These are phyloP conservation scores for Panaeolus papilionaceus DNA, from an alignment of 768 basidiomycete genomes.

Conservation along the genomic window DNA sequence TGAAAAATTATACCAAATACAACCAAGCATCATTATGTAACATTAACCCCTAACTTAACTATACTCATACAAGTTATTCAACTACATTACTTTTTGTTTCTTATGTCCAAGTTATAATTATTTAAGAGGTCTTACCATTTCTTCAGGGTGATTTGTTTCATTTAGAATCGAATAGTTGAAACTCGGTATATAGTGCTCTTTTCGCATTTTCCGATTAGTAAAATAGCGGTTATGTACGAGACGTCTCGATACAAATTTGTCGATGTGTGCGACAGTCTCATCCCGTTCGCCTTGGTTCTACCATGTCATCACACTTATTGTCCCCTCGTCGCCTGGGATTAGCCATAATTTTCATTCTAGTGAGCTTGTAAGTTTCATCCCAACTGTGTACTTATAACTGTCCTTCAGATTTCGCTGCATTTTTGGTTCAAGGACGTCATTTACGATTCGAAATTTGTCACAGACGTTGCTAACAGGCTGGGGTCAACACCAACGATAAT, in stretches of 20 bases:
- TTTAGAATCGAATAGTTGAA: too few species aligned
- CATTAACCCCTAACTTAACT: neutral
- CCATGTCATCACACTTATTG: conserved; percentile 9
- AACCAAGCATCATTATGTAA: conserved; percentile 23
- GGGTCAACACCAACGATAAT: neutral
- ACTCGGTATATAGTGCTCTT: too few species aligned
- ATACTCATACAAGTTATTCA: too few species aligned
- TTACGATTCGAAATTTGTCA: conserved; percentile 2
- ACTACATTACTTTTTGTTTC: too few species aligned
- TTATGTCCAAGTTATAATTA: too few species aligned
- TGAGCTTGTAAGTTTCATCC: neutral
- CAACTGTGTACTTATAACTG: neutral
- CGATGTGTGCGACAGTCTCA: conserved; percentile 15
- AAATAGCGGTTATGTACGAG: too few species aligned
- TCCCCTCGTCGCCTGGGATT: neutral
- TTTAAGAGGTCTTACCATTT: too few species aligned
- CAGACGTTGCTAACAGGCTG: neutral
- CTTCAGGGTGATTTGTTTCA: too few species aligned
- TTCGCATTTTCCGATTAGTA: conserved; percentile 3
- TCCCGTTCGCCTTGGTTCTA: conserved; percentile 8
- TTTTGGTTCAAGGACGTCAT: neutral
- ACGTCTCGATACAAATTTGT: conserved; percentile 18
- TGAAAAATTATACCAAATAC: conserved; percentile 47
- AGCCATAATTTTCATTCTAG: neutral
- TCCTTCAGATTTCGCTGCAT: neutral